These are phyloP conservation scores for Ziziphus jujuba DNA, from an alignment of 306 rosid species.

Conservation along the genomic window DNA sequence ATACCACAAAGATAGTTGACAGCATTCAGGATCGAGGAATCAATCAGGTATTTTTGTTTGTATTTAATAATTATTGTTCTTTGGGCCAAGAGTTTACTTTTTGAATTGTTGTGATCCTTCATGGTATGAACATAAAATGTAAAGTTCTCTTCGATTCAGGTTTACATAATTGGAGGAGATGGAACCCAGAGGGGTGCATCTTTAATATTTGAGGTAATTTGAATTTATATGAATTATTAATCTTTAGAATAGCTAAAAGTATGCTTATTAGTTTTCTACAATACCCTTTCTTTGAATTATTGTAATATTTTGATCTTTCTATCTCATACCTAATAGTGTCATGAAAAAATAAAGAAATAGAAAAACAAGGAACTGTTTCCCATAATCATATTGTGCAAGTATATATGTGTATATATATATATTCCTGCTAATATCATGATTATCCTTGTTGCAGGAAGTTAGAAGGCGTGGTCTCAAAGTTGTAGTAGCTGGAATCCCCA, in stretches of 20 bases:
- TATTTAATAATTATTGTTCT: background rate
- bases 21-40: slow-evolving; percentile 91
- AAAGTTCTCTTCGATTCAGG: slow-evolving; percentile 49
- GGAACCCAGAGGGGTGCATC: slow-evolving; percentile 98
- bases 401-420: too few species aligned
- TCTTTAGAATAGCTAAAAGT: background rate
- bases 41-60: slow-evolving; percentile 62
- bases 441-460: slow-evolving; percentile 63
- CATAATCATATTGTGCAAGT: slow-evolving; percentile 11
- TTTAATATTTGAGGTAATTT: slow-evolving; percentile 77
- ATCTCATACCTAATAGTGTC: too few species aligned
- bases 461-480: slow-evolving; percentile 90
- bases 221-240: background rate
- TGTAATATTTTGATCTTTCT: too few species aligned
- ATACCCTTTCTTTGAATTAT: too few species aligned
- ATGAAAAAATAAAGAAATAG: too few species aligned
- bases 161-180: slow-evolving; percentile 98
- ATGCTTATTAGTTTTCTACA: background rate
- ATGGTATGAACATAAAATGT: background rate
- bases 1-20: slow-evolving; percentile 83
- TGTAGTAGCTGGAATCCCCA: slow-evolving; percentile 84
- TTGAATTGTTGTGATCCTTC: background rate
- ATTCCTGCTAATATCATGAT: background rate
- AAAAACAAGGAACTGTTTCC: background rate
- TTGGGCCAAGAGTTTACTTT: background rate